Conservation (phyloP, 331 rosid species). For the Dryas integrifolia region DNA sequence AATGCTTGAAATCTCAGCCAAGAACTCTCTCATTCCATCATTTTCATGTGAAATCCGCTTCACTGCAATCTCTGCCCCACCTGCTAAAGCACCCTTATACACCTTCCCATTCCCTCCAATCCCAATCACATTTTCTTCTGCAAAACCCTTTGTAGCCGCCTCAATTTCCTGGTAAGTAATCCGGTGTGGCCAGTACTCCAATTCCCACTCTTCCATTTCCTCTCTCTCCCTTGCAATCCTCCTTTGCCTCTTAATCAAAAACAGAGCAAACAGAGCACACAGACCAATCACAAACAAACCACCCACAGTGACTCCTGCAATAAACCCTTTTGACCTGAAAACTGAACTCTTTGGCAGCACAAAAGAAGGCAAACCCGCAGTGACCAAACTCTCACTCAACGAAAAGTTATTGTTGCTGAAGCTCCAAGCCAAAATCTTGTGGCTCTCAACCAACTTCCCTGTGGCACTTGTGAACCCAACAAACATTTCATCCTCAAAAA, state of each 20-base stretch:
- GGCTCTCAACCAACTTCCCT: conserved; percentile 66
- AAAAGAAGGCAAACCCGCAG: conserved; percentile 59
- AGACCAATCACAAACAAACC: conserved; percentile 31
- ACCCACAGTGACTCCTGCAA: conserved; percentile 49
- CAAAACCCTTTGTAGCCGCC: conserved; percentile 54
- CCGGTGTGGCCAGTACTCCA: conserved; percentile 88
- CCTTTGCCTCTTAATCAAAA: conserved; percentile 35
- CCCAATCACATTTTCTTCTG: conserved; percentile 69
- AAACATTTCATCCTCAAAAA: conserved; percentile 71
- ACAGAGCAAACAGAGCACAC: conserved; percentile 34
- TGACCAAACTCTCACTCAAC: conserved; percentile 45
- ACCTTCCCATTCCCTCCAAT: conserved; percentile 87
- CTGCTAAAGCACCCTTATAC: conserved; percentile 59
- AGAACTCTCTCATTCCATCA: conserved; percentile 67
- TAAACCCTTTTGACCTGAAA: conserved; percentile 49
- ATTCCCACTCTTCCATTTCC: conserved; percentile 88
- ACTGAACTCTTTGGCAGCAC: conserved; percentile 58
- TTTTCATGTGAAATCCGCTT: conserved; percentile 63
- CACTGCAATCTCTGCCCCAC: conserved; percentile 68
- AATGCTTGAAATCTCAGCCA: conserved; percentile 77
- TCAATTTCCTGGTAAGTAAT: conserved; percentile 57
- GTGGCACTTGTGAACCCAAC: conserved; percentile 82
- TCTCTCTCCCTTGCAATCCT: conserved; percentile 40
- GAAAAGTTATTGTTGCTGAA: conserved; percentile 64
- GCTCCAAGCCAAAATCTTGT: conserved; percentile 78